Conservation (phyloP, 345 rosid genomes). For the Heritiera littoralis region DNA sequence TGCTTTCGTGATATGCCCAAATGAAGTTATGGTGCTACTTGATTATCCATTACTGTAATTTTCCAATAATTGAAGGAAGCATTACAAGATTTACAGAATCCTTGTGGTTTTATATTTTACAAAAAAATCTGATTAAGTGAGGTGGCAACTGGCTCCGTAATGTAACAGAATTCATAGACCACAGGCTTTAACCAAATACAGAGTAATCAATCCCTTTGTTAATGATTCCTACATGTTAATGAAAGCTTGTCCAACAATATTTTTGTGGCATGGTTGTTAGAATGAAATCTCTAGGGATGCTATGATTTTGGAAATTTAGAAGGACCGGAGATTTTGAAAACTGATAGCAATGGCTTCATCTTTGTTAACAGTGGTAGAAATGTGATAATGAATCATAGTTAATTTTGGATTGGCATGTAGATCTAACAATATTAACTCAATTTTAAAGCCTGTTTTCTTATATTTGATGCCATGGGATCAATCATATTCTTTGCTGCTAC, state of each 20-base stretch:
- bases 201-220: slow-evolving; percentile 6
- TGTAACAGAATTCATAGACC: neutral
- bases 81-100: neutral
- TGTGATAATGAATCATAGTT: neutral
- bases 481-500: neutral
- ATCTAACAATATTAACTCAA: neutral
- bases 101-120: neutral
- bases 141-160: neutral
- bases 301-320: neutral
- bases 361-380: neutral
- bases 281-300: neutral
- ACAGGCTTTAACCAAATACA: neutral
- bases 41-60: neutral
- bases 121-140: neutral
- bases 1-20: neutral
- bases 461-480: neutral
- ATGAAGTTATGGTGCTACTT: neutral
- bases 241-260: neutral
- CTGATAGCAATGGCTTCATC: neutral
- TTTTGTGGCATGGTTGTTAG: neutral
- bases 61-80: neutral
- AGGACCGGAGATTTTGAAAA: neutral
- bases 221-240: neutral
- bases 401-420: neutral
- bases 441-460: neutral